Percentiles rank a stretch among this genome's conserved stretches.
Conservation (phyloP, 345 rosid genomes). For the Citrus unshiu region DNA sequence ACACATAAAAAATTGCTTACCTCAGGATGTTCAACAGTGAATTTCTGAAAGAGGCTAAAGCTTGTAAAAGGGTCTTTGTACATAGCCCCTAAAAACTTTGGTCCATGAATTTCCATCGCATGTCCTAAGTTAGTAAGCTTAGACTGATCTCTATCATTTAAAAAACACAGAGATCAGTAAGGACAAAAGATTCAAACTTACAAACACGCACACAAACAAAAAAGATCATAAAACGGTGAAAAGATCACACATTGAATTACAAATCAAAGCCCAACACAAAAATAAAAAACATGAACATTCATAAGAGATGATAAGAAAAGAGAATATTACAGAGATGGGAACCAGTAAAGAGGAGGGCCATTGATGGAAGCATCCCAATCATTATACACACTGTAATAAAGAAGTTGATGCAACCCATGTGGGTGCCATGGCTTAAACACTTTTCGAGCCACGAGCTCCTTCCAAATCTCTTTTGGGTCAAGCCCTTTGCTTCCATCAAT, state of each 20-base stretch:
- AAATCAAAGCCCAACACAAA: too few species aligned
- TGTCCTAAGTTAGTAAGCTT: conserved; percentile 66
- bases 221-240: too few species aligned
- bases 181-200: not conserved
- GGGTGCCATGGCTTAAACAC: conserved; percentile 66
- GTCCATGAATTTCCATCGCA: conserved; percentile 62
- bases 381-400: conserved; percentile 65
- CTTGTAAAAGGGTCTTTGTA: conserved; percentile 77
- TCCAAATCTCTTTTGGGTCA: conserved; percentile 67
- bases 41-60: conserved; percentile 52
- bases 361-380: conserved; percentile 55
- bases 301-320: too few species aligned
- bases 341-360: conserved; percentile 86
- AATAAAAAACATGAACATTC: too few species aligned
- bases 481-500: conserved; percentile 11
- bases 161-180: not conserved
- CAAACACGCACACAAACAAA: conserved; percentile 29
- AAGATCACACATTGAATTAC: too few species aligned
- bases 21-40: conserved; percentile 58
- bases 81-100: conserved; percentile 57
- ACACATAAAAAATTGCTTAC: conserved; percentile 38
- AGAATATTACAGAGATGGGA: conserved; percentile 62
- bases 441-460: conserved; percentile 35
- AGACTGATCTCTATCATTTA: conserved; percentile 40
- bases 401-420: conserved; percentile 63